phyloP scores from a whole-genome alignment of 768 basidiomycete species.

The Pisolithus tinctorius region DNA sequence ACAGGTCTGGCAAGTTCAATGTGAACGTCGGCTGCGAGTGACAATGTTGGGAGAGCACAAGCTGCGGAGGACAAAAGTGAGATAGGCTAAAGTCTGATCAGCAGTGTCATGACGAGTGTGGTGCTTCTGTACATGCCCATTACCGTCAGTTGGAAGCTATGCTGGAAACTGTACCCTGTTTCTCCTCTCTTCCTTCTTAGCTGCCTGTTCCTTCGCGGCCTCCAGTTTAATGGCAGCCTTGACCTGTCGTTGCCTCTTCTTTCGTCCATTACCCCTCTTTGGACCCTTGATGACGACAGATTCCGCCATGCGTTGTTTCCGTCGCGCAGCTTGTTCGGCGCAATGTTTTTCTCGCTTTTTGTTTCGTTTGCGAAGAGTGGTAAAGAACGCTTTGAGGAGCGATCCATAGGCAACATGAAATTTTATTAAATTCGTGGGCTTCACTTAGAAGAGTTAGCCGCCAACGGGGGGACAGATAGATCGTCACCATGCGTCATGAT shows the following conservation, averaged over 20 bases:
- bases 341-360: conserved; percentile 86
- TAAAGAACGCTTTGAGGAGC: conserved; percentile 75
- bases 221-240: conserved; percentile 67
- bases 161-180: background rate
- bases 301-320: conserved; percentile 70
- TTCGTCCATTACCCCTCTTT: conserved; percentile 69
- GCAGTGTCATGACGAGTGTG: no score
- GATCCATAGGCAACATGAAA: conserved; percentile 73
- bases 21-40: no score
- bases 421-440: conserved; percentile 48
- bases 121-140: no score
- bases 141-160: background rate
- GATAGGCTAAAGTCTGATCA: no score
- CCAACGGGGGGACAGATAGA: background rate
- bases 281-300: conserved; percentile 64
- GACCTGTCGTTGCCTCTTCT: conserved; percentile 63
- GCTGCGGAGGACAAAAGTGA: no score
- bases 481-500: background rate
- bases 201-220: conserved; percentile 54
- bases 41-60: no score
- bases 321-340: conserved; percentile 57
- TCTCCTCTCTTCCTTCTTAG: conserved; percentile 50
- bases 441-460: conserved; percentile 41
- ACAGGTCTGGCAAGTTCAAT: no score
- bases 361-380: conserved; percentile 83